These are phyloP conservation scores for Hypoxylon subgilvum DNA, from an alignment of 495 filamentous ascomycete genomes.

Conservation along the genomic window DNA sequence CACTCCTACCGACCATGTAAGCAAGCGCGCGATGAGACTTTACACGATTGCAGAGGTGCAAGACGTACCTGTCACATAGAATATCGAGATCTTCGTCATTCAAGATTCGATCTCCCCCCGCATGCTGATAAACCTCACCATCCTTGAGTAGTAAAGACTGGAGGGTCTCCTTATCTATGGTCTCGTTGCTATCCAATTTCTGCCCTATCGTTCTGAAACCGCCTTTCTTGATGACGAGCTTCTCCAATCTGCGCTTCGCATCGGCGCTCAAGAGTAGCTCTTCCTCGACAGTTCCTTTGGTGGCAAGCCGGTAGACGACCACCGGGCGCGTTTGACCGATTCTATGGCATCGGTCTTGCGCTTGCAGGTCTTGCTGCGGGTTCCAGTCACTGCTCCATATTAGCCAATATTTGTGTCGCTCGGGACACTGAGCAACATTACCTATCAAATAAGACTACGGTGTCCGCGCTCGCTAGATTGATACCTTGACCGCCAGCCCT, in stretches of 20 bases:
- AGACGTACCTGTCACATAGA: conserved; percentile 66
- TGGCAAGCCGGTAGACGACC: conserved; percentile 93
- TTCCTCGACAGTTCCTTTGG: conserved; percentile 91
- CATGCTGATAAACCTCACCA: conserved; percentile 67
- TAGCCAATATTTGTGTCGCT: too few relatives aligned
- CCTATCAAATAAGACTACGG: conserved; percentile 91
- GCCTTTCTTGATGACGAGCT: conserved; percentile 94
- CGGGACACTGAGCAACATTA: too few relatives aligned
- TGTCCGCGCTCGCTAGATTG: conserved; percentile 96
- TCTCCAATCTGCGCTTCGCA: conserved; percentile 90
- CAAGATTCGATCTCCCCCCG: conserved; percentile 65
- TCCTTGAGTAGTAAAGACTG: conserved; percentile 65
- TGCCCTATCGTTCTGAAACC: conserved; percentile 69
- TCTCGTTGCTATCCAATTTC: conserved; percentile 57
- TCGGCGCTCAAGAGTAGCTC: conserved; percentile 86
- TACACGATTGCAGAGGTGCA: background rate
- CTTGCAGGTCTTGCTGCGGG: conserved; percentile 94
- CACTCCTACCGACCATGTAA: conserved; percentile 59
- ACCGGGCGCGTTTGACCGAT: conserved; percentile 93
- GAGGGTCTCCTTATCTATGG: conserved; percentile 64
- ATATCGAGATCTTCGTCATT: conserved; percentile 78
- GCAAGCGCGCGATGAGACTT: background rate
- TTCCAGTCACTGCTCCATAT: conserved; percentile 78
- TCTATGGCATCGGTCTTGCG: conserved; percentile 91
- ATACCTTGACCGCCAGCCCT: conserved; percentile 94